Base-by-base conservation (phyloP, 352 stramenopile genomes). In the Aphanomyces cochlioides region DNA sequence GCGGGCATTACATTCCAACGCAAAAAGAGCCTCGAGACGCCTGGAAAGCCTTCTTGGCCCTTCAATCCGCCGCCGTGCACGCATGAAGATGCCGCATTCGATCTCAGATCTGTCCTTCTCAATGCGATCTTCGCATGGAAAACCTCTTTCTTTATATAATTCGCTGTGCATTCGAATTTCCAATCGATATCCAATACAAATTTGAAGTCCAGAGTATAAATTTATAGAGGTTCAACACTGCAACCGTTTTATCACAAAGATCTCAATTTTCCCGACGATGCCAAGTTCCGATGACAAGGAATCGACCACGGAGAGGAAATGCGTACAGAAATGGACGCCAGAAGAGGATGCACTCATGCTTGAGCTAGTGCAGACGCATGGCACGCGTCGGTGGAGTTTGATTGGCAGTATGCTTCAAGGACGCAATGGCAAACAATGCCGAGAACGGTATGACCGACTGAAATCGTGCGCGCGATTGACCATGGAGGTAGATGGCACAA, bases 371-470 rank as follows among this genome's bases (percentile, higher is more conserved):
- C 80, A 92, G 57, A 87, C 94, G 73, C 96, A 94, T 63, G 97
- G 97, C 58, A 92, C 86, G 17, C 98, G 98, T 75, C 89, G 98
- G 72, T 99, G 97, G 97, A 97, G 92, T 13, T 87, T 98, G 76
- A 99, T 99, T 67, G 94, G 96, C 63, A 98, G 97, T 19, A 90
- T 96, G 50, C 79, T 99, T 50, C 94, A 95, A 17, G 96, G 96
- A 1, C 81, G 96, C 58, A 93, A 93, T 69, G 88, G 88, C 73
- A 98, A 98, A 68, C 95, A 98, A 78, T 98, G 95, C 69, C 87
- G 93, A 47, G 95, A 98, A 82, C 85, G 95, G 84, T 90, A 72
- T 12, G 71, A 59, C 43, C 73, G 28, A 17, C 13, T 48, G 13
- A 4, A 1, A 66, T 54, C 6, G 3, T 37, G 5, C 38, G 28